phyloP scores from a whole-genome alignment of 257 asterid genomes.

The Misopates orontium region DNA sequence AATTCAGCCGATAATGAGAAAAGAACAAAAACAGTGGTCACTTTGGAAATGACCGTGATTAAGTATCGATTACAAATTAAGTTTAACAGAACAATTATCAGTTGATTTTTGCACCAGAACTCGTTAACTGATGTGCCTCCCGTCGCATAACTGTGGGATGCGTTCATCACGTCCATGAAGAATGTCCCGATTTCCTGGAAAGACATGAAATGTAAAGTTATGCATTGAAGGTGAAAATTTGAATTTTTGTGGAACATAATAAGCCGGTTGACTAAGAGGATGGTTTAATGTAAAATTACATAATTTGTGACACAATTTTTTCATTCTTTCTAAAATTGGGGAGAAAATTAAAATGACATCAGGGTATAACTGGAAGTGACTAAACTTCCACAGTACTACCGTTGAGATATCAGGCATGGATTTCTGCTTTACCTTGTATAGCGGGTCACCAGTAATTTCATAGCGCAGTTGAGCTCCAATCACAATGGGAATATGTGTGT shows the following conservation, averaged over 20 bases:
- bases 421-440: constrained; percentile 60
- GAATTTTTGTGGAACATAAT: no score
- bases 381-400: background rate
- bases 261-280: background rate
- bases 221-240: no score
- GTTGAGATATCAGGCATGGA: background rate
- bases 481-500: constrained; percentile 91
- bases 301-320: background rate
- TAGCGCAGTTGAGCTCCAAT: constrained; percentile 89
- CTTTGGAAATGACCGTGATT: no score
- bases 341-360: background rate
- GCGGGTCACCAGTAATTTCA: constrained; percentile 89
- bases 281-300: no score
- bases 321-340: background rate
- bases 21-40: no score
- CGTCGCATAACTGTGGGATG: constrained; percentile 91
- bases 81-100: background rate
- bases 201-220: constrained; percentile 7
- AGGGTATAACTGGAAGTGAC: background rate
- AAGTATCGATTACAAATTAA: background rate
- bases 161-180: constrained; percentile 77
- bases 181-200: constrained; percentile 71
- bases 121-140: constrained; percentile 90
- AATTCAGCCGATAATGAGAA: constrained; percentile 3
- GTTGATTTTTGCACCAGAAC: constrained; percentile 55